Percentiles rank a stretch among this genome's conserved stretches.
Conservation (phyloP, 1,284 basidiomycete species). For the Naganishia albida region DNA sequence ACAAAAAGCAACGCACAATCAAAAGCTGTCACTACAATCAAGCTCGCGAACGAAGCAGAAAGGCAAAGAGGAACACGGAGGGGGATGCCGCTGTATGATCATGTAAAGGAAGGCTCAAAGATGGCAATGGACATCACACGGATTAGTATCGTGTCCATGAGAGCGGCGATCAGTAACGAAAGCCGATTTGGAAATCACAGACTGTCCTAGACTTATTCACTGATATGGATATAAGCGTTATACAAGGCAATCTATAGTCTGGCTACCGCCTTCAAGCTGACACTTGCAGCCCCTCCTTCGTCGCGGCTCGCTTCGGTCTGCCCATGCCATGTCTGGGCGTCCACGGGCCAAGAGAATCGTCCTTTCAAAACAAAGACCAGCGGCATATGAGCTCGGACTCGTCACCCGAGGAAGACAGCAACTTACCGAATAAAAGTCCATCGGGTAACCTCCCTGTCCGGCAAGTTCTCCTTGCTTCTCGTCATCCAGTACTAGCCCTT, state of each 20-base stretch:
- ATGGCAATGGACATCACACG: not conserved
- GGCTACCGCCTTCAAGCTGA: slow-evolving; percentile 1
- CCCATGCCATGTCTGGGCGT: slow-evolving; percentile 49
- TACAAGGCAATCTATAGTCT: not conserved
- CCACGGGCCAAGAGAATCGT: slow-evolving; percentile 51
- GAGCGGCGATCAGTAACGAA: not conserved
- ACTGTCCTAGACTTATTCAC: not conserved
- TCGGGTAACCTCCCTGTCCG: slow-evolving; percentile 67
- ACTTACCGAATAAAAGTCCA: slow-evolving; percentile 92
- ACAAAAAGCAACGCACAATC: not conserved
- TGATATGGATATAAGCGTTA: not conserved
- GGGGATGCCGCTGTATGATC: slow-evolving; percentile 21
- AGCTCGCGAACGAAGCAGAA: slow-evolving; percentile 1
- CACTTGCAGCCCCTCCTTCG: slow-evolving; percentile 20
- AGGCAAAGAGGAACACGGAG: slow-evolving; percentile 10
- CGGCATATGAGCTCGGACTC: not conserved
- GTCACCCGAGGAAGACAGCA: slow-evolving; percentile 55
- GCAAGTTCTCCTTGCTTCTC: slow-evolving; percentile 47
- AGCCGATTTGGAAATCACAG: not conserved
- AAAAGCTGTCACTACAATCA: too few species aligned
- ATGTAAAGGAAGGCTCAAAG: not conserved
- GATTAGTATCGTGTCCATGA: too few species aligned
- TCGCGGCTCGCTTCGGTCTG: slow-evolving; percentile 27
- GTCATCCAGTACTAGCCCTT: slow-evolving; percentile 45
- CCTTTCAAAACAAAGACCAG: slow-evolving; percentile 31